Evolutionary conservation across 768 basidiomycete genomes (phyloP).

Genomic region (Tephrocybe sp.): DNA sequence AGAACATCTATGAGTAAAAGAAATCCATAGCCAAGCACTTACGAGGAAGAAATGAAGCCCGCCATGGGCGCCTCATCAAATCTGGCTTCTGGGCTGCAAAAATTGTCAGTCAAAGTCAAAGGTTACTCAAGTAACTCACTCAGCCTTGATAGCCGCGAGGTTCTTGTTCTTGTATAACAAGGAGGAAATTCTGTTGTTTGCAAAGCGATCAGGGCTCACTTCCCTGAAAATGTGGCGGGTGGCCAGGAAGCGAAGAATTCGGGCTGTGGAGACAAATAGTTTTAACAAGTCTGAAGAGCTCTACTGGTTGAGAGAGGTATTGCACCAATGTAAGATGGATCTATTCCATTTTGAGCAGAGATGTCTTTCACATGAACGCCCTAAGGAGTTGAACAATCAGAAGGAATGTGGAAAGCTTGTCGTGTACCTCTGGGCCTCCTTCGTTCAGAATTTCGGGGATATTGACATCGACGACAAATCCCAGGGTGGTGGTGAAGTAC

Average conservation of each 20-base stretch:
- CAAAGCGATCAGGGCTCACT: conserved; percentile 24
- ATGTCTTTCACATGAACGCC: conserved; percentile 36
- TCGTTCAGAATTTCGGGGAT: conserved; percentile 34
- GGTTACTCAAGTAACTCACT: conserved; percentile 27
- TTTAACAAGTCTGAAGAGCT: not conserved
- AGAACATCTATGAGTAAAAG: not conserved
- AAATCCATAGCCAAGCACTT: not conserved
- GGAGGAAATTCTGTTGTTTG: conserved; percentile 26
- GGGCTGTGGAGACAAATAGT: conserved; percentile 9
- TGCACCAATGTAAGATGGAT: conserved; percentile 32
- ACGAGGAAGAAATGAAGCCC: conserved; percentile 18
- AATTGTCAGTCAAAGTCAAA: not conserved
- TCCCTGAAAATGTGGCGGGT: conserved; percentile 25
- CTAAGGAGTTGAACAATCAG: conserved; percentile 11
- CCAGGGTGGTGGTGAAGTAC: conserved; percentile 19
- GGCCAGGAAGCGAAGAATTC: conserved; percentile 23
- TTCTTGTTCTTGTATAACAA: conserved; percentile 28
- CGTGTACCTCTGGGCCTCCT: conserved; percentile 22
- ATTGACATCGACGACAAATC: conserved; percentile 27
- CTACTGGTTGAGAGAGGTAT: not conserved
- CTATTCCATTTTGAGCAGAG: conserved; percentile 24
- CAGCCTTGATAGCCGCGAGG: conserved; percentile 23
- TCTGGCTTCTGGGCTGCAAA: conserved; percentile 17
- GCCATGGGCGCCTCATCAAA: conserved; percentile 19
- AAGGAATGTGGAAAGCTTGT: conserved; percentile 8